A percentile compares a stretch with the other conserved stretches of the same genome.
Evolutionary conservation across 768 basidiomycete genomes (phyloP).

Genomic region (Harrya chromipes): DNA sequence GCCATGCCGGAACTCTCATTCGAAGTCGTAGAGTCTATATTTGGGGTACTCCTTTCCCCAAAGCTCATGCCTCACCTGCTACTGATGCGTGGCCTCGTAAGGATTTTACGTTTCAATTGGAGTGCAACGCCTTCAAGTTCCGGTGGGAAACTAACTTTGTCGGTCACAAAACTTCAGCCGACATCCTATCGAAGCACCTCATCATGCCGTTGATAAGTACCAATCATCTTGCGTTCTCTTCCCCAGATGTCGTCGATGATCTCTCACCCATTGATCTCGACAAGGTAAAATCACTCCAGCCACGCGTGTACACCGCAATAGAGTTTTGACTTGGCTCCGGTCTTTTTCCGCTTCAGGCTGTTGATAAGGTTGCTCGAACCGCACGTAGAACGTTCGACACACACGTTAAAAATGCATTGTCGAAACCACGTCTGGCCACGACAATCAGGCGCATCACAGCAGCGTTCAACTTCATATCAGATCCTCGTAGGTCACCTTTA

Average conservation of each 20-base stretch:
- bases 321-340: slow-evolving; percentile 2
- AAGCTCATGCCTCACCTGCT: slow-evolving; percentile 1
- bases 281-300: slow-evolving; percentile 42
- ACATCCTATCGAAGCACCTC: slow-evolving; percentile 74
- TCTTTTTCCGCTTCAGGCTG: slow-evolving; percentile 40
- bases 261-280: slow-evolving; percentile 59
- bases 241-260: slow-evolving; percentile 53
- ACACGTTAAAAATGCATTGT: slow-evolving; percentile 68
- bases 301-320: slow-evolving; percentile 2
- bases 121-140: slow-evolving; percentile 66
- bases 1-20: slow-evolving; percentile 56
- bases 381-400: slow-evolving; percentile 67
- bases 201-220: slow-evolving; percentile 73
- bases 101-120: slow-evolving; percentile 67
- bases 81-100: slow-evolving; percentile 29
- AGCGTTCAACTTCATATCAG: slow-evolving; percentile 61
- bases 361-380: slow-evolving; percentile 68
- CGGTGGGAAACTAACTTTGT: slow-evolving; percentile 72
- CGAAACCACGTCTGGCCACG: slow-evolving; percentile 65
- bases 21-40: slow-evolving; percentile 54
- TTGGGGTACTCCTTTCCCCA: slow-evolving; percentile 44
- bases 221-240: slow-evolving; percentile 65
- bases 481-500: slow-evolving; percentile 53
- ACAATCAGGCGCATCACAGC: slow-evolving; percentile 69
- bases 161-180: slow-evolving; percentile 63